Base-by-base conservation (phyloP, 2,329 filamentous ascomycete species). In the Leptographium wingfieldii region DNA sequence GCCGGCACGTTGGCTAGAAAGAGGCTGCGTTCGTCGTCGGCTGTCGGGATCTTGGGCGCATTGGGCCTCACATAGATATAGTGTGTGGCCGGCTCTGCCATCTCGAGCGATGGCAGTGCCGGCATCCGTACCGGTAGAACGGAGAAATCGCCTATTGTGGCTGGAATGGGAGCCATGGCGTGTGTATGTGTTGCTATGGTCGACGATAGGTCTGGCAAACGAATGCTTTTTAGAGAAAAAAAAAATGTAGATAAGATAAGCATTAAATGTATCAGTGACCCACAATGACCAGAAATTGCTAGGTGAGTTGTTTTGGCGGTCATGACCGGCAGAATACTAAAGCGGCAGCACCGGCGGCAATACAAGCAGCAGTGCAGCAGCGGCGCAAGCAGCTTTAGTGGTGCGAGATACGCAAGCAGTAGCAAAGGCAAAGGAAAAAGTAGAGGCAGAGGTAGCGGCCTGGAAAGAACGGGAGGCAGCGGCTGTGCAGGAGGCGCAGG, bases 1-100 rank as follows among this genome's bases (percentile, higher is more conserved):
- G 87, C 78, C 7, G 94, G 94, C 0, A 95, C 75, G 68, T 99
- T 97, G 64, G 92, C 88, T n/a, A 95, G 70, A 73, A 96, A 99
- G 22, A 99, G 79, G 63, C 88, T 91, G 66, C 92, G 85, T 19
- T 83, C 76, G 66, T 92, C 87, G 71, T 88, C 81, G 59, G 81
- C 77, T 9, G 87, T 87, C 16, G 88, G 84, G 49, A 88, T 80
- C 73, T 87, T 90, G 62, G 92, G 91, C 54, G 85, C 80, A 73
- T 97, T 92, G 59, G 84, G 84, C 65, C 90, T 89, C 59, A 97
- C 74, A 74, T 96, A 96, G 67, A 97, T 77, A 73, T 92, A 90
- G 74, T 97, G 94, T 56, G 82, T 83, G 61, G 84, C 80, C 52
- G 80, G 72, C 51, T 78, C 73, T 29, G 84, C 38, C 9, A 22